phyloP scores from a whole-genome alignment of 2,329 filamentous ascomycete species.

The Allantophomopsis lycopodina region DNA sequence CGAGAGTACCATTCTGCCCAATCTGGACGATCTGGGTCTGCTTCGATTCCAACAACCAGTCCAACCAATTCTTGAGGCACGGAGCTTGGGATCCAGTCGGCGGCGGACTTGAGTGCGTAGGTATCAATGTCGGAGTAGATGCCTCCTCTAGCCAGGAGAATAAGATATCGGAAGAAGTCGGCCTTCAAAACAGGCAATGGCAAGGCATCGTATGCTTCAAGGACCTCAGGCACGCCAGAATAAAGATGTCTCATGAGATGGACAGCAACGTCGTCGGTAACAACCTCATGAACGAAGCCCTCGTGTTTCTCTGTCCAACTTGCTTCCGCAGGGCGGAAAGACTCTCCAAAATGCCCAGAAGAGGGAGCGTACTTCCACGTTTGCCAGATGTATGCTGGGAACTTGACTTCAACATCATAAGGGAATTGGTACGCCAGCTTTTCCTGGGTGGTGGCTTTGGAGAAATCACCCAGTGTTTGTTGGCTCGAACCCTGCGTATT shows the following conservation, averaged over 20 bases:
- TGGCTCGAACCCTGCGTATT: slow-evolving; percentile 7
- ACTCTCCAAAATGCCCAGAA: slow-evolving; percentile 57
- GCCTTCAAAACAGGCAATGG: slow-evolving; percentile 66
- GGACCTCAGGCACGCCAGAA: slow-evolving; percentile 63
- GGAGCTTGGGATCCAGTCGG: slow-evolving; percentile 72
- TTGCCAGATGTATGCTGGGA: slow-evolving; percentile 98
- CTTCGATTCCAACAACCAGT: slow-evolving; percentile 87
- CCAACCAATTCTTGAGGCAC: slow-evolving; percentile 70
- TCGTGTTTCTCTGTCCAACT: slow-evolving; percentile 84
- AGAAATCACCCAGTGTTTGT: slow-evolving; percentile 36
- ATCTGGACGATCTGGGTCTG: slow-evolving; percentile 82
- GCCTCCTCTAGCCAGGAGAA: slow-evolving; percentile 63
- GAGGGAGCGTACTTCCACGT: slow-evolving; percentile 87
- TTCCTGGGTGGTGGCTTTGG: slow-evolving; percentile 56
- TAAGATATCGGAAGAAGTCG: slow-evolving; percentile 58
- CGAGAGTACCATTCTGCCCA: slow-evolving; percentile 96
- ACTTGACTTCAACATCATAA: slow-evolving; percentile 78
- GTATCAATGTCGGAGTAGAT: slow-evolving; percentile 94
- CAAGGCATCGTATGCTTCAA: slow-evolving; percentile 62
- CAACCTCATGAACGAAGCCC: slow-evolving; percentile 88
- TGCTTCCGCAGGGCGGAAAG: slow-evolving; percentile 71
- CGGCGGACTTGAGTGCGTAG: slow-evolving; percentile 64
- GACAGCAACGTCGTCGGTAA: slow-evolving; percentile 77
- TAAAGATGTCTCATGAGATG: slow-evolving; percentile 80
- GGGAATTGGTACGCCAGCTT: slow-evolving; percentile 90